These are phyloP conservation scores for Phylloporus rhodoxanthus DNA, from an alignment of 768 basidiomycete genomes.

Conservation along the genomic window DNA sequence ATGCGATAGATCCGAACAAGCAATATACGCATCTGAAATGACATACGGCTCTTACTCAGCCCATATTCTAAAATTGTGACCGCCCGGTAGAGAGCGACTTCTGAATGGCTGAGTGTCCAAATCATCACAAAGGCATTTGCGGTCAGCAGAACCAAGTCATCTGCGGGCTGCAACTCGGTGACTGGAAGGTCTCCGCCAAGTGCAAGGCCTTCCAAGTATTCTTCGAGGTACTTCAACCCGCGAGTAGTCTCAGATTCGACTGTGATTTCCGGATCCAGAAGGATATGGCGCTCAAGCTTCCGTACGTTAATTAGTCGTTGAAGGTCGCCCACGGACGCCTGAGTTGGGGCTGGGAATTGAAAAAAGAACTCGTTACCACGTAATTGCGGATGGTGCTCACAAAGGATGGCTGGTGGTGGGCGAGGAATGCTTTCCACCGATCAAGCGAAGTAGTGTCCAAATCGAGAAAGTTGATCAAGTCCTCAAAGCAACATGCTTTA, in stretches of 20 bases:
- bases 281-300: slow-evolving; percentile 65
- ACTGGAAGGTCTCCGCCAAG: slow-evolving; percentile 60
- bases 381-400: slow-evolving; percentile 34
- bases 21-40: slow-evolving; percentile 71
- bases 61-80: slow-evolving; percentile 66
- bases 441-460: slow-evolving; percentile 43
- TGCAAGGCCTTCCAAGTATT: slow-evolving; percentile 63
- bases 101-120: slow-evolving; percentile 53
- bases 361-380: slow-evolving; percentile 9
- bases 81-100: slow-evolving; percentile 59
- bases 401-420: slow-evolving; percentile 41
- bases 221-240: slow-evolving; percentile 46
- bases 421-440: slow-evolving; percentile 52
- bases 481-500: slow-evolving; percentile 85
- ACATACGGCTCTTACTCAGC: slow-evolving; percentile 64
- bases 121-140: slow-evolving; percentile 60
- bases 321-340: slow-evolving; percentile 53
- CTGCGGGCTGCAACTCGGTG: slow-evolving; percentile 82
- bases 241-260: slow-evolving; percentile 50
- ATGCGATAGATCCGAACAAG: slow-evolving; percentile 79
- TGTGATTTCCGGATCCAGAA: slow-evolving; percentile 45
- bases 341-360: slow-evolving; percentile 12
- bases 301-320: slow-evolving; percentile 65
- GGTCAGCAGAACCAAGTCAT: slow-evolving; percentile 76
- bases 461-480: slow-evolving; percentile 61